A percentile compares a stretch with the other conserved stretches of the same genome.
These are phyloP conservation scores for Penicillium pancosmium DNA, from an alignment of 495 filamentous ascomycete genomes.

Conservation along the genomic window DNA sequence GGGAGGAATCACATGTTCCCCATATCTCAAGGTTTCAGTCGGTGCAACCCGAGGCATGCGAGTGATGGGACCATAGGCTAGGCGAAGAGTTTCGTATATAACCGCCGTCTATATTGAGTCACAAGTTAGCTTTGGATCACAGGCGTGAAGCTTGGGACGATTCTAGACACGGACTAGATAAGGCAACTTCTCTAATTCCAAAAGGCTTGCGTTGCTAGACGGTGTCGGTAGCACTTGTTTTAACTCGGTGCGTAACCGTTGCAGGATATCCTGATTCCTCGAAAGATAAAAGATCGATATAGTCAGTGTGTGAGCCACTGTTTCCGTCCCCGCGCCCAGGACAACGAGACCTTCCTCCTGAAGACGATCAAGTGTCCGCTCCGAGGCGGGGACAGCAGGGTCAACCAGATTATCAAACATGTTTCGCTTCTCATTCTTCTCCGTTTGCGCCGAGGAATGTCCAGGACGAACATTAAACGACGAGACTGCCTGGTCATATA, in stretches of 20 bases:
- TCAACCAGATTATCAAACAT: conserved; percentile 13
- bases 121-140: neutral
- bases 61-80: conserved; percentile 7
- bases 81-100: conserved; percentile 10
- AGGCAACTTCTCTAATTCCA: conserved; percentile 46
- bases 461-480: neutral
- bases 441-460: neutral
- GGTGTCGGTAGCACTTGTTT: conserved; percentile 28
- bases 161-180: conserved; percentile 38
- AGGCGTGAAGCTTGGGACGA: neutral
- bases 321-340: conserved; percentile 39
- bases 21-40: conserved; percentile 8
- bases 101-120: conserved; percentile 6
- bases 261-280: conserved; percentile 20
- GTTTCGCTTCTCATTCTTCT: neutral
- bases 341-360: conserved; percentile 34
- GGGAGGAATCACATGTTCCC: conserved; percentile 12
- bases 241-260: conserved; percentile 29
- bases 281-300: conserved; percentile 35
- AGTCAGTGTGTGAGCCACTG: conserved; percentile 32
- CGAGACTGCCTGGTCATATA: neutral
- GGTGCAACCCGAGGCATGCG: conserved; percentile 12
- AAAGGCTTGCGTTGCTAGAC: conserved; percentile 4
- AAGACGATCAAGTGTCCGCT: conserved; percentile 30
- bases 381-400: conserved; percentile 16